Evolutionary conservation across 139 green algal species (phyloP), one percentile per base, ranked within the genome.

Genomic region (Spirogloea muscicola): DNA sequence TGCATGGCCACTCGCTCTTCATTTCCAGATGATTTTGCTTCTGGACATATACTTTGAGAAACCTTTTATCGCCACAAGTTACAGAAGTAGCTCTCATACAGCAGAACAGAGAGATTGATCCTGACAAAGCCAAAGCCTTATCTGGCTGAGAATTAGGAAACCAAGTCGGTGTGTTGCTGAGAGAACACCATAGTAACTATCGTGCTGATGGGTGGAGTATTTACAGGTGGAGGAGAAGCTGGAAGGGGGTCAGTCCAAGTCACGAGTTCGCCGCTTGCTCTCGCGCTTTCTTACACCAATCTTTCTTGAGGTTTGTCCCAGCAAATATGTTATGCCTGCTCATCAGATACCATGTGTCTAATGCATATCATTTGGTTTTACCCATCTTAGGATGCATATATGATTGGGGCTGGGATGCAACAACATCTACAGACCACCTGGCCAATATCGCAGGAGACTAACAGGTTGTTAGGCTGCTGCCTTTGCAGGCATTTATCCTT

Each of bases 401-500:
- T n/a, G n/a, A n/a, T n/a, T n/a, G n/a, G n/a, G n/a, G n/a, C n/a
- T n/a, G n/a, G n/a, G n/a, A n/a, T n/a, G 4, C 25, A 34, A 5
- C 10, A 38, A 5, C 51, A 25, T 60, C 51, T 27, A 7, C 9
- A 27, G 33, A 21, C n/a, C 51, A 60, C 6, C 13, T 18, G 51
- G 6, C 33, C 18, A 38, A 25, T 10, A 51, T 10, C 43, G 10
- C 13, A 13, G 10, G 13, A 51, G 10, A 10, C 10, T 61, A 21
- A 61, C 13, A 25, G 6, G 29, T 18, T 61, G 29, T 16, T n/a
- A 16, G 13, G 13, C 31, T 13, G 13, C 29, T 60, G 16, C 62
- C 52, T 4, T 1, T 75, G 29, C 66, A 85, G 71, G 84, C 89
- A 0, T 97, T 98, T 84, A 90, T 94, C 10, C 86, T 99, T 40